Base-by-base conservation (phyloP, 2,329 filamentous ascomycete genomes). In the Cladophialophora chaetospira region DNA sequence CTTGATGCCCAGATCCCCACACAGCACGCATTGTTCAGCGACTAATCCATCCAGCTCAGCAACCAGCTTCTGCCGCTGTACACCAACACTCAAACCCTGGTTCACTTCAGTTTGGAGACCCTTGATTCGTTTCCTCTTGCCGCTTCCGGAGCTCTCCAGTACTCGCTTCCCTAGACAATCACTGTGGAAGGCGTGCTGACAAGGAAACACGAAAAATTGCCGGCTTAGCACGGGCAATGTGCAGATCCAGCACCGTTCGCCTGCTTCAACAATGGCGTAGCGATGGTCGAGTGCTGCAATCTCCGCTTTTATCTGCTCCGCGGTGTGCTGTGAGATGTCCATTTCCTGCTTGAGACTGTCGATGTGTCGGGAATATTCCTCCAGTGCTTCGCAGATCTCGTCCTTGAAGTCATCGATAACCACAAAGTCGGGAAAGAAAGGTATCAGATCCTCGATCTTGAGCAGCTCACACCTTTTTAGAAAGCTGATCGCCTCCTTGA, bases 371-470 rank as follows among this genome's bases (percentile, higher is more conserved):
- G 86, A 89, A 75, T 99, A 99, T 62, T 95, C 89, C 73, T 99
- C 94, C 1, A 99, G 81, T 1, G 95, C 94, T 0, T 85, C 80
- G 75, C 94, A 99, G 33, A 99, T 97, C 71, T 99, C 94, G 62
- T 97, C 92, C 70, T 97, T 97, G 81, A 99, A 99, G 72, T 97
- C 94, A 70, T 99, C 94, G 61, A 99, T 97, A 49, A 97, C 89
- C 21, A 97, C 91, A 70, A 99, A 99, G 71, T 99, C 94, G 0
- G 94, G 94, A 75, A 99, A 99, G 78, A 99, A 97, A 0, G 94
- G 94, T 36, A 99, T 97, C 26, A 99, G 76, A 68, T 99, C 94
- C 75, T 99, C 94, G 62, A 99, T 99, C 62, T 88, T 88, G 46
- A 99, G 83, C 10, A 97, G 80, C 59, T 97, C 91, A 71, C 93